Base-by-base conservation (phyloP, 2,329 filamentous ascomycete genomes). In the Talaromyces sp. region DNA sequence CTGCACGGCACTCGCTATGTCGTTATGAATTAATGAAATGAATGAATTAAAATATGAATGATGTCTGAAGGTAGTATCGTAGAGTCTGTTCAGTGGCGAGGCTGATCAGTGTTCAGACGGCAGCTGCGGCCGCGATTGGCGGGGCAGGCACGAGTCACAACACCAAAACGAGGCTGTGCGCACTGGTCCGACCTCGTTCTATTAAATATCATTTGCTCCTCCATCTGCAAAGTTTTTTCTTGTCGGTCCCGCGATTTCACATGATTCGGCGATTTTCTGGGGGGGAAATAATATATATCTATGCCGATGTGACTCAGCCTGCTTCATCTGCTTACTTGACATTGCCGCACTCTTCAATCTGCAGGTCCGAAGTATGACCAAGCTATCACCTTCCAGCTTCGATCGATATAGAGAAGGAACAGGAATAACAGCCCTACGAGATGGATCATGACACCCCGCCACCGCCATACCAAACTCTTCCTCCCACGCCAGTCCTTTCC, bases 381-480 rank as follows among this genome's bases (percentile, higher is more conserved):
- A 18, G 8, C 10, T 12, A 23, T 14, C 44, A 18, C 10, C 18
- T 27, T 47, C 8, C 5, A 47, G 1, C 4, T 0, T 47, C 23
- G 18, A 12, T 5, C 3, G 18, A 47, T 47, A 47, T 27, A 47
- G 10, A 12, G 9, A 27, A 10, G 5, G 3, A 47, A 10, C 9
- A 47, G n/a, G 44, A 27, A 23, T 44, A n/a, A 8, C 5, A 4
- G n/a, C 28, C n/a, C 42, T 30, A 30, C 27, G 40, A 50, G 12
- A 62, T 62, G 61, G 56, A 62, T 10, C 12, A 44, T 36, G 16
- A 23, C 18, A 34, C 23, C 18, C 56, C 57, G 16, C 61, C 61
- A 14, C 61, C 61, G 18, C 57, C 61, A 52, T 62, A 62, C 28
- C 61, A 59, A 12, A 62, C 52, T 23, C 56, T 62, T 4, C 60